Evolutionary conservation across 225 moss, liverwort and hornwort species (phyloP).

Genomic region (Straminergon stramineum): DNA sequence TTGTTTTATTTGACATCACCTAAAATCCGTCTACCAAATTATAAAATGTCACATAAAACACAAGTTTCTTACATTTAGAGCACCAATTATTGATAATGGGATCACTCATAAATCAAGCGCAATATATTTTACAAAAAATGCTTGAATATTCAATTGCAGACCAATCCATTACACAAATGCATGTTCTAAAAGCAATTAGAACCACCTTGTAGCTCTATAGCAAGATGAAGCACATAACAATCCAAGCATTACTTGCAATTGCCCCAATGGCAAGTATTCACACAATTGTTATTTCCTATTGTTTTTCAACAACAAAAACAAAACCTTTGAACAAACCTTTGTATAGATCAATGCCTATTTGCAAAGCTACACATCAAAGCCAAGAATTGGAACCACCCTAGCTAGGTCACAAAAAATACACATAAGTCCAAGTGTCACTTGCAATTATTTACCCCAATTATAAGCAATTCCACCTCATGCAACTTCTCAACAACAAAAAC

Average conservation of each 20-base stretch:
- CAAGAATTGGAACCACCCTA: fast-evolving
- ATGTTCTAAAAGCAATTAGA: not conserved
- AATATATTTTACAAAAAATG: not conserved
- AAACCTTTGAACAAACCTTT: not conserved
- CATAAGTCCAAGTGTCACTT: fast-evolving
- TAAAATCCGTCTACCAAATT: too few relatives aligned
- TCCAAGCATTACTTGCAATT: not conserved
- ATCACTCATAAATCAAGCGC: fast-evolving
- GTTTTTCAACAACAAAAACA: not conserved
- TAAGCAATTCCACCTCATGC: not conserved
- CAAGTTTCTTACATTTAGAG: too few relatives aligned
- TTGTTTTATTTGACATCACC: too few relatives aligned
- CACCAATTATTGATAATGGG: not conserved
- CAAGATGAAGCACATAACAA: fast-evolving
- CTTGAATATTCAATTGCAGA: fast-evolving
- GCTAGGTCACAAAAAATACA: fast-evolving
- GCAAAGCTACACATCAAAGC: fast-evolving
- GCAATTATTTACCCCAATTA: too few relatives aligned
- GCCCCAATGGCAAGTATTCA: fast-evolving
- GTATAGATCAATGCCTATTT: not conserved
- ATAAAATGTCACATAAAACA: too few relatives aligned
- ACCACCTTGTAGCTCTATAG: fast-evolving
- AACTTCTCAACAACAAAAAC: not conserved
- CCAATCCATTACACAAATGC: not conserved
- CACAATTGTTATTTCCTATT: not conserved